phyloP scores from a whole-genome alignment of 1,284 basidiomycete genomes.

The Ganoderma leucocontextum region DNA sequence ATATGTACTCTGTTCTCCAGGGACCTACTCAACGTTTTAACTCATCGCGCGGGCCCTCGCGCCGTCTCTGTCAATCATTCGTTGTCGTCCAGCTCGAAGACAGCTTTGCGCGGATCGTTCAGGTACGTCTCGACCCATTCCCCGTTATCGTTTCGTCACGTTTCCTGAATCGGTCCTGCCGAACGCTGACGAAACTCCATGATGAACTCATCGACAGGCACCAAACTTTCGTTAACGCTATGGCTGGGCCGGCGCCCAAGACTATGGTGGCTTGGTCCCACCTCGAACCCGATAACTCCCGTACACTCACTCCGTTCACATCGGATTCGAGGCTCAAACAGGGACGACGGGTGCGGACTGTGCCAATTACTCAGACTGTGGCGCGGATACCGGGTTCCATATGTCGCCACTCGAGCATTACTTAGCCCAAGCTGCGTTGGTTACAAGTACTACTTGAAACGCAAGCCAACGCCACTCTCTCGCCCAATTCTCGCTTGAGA shows the following conservation, averaged over 20 bases:
- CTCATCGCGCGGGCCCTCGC: neutral
- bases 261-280: too few relatives aligned
- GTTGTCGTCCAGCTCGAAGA: neutral
- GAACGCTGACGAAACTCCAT: neutral
- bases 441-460: neutral
- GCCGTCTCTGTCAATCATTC: neutral
- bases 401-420: too few relatives aligned
- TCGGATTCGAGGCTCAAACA: neutral
- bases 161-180: neutral
- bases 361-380: neutral
- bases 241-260: too few relatives aligned
- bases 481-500: neutral
- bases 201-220: neutral
- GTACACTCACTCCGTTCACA: neutral
- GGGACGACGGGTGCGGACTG: conserved; percentile 1
- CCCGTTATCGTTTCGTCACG: neutral
- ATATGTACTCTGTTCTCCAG: too few relatives aligned
- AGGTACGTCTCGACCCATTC: neutral
- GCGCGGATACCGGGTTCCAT: neutral
- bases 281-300: neutral
- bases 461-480: neutral
- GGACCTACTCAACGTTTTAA: neutral
- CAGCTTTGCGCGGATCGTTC: neutral
- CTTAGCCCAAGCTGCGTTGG: neutral
- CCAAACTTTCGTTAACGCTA: neutral